phyloP scores from a whole-genome alignment of 345 rosid species.

The Raphanus raphanistrum region DNA sequence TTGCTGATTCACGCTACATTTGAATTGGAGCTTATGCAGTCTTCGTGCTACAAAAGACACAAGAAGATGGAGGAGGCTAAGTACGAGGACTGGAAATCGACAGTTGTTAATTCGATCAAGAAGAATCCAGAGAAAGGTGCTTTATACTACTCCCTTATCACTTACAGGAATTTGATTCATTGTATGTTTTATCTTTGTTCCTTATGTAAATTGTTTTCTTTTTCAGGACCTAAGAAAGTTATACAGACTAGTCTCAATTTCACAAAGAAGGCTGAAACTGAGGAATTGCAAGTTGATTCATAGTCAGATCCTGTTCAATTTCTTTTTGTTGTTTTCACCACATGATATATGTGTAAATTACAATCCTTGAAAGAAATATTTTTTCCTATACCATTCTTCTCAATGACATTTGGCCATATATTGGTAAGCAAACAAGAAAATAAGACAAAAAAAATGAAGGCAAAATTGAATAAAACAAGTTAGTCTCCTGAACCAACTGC shows the following conservation, averaged over 20 bases:
- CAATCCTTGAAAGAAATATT: neutral
- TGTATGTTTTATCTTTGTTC: conserved; percentile 1
- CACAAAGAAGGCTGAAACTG: conserved; percentile 46
- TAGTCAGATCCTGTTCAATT: conserved; percentile 4
- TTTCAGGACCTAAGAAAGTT: conserved; percentile 59
- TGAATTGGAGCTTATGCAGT: conserved; percentile 42
- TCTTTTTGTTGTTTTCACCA: conserved; percentile 8
- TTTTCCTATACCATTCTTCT: neutral
- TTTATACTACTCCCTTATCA: neutral
- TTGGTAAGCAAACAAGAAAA: neutral
- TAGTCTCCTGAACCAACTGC: neutral
- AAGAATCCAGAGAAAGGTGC: conserved; percentile 47
- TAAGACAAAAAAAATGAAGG: neutral
- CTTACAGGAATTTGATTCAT: neutral
- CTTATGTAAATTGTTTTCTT: conserved; percentile 12
- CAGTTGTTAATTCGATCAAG: conserved; percentile 57
- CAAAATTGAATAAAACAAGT: neutral
- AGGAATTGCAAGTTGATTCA: conserved; percentile 44
- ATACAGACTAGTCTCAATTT: conserved; percentile 65
- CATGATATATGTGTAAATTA: neutral
- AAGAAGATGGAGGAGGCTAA: conserved; percentile 57
- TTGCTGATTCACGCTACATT: neutral
- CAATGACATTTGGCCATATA: neutral
- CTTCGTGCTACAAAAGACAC: conserved; percentile 63
- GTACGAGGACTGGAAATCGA: conserved; percentile 81